Conservation (phyloP, 106 monocot genomes). For the Agapanthus africanus region DNA sequence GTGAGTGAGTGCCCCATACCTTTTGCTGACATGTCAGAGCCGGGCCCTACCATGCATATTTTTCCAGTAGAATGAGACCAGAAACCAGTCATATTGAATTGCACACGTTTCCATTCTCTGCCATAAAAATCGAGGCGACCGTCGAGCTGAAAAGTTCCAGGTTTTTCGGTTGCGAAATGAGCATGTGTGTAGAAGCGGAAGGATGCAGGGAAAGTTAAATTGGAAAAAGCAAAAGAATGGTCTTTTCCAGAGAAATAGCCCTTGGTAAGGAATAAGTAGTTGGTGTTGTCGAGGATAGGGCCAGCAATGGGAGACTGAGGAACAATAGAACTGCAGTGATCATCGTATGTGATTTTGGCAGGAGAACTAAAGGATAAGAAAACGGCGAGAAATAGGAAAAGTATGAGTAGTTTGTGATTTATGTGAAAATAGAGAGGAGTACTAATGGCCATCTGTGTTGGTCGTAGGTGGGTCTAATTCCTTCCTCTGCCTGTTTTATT, state of each 20-base stretch:
- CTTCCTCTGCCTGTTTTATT: no score
- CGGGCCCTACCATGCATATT: conserved; percentile 62
- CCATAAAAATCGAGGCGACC: not conserved
- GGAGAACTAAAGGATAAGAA: not conserved
- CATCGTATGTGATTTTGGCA: not conserved
- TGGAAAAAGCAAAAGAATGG: not conserved
- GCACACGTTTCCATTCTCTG: not conserved
- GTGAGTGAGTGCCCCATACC: conserved; percentile 30
- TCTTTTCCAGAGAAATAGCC: not conserved
- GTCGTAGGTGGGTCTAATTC: no score
- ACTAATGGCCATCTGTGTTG: no score
- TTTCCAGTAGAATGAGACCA: conserved; percentile 37
- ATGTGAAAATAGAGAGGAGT: no score
- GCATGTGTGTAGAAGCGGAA: not conserved
- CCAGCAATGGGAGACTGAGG: not conserved
- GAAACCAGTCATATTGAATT: conserved; percentile 28
- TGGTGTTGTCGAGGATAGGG: no score
- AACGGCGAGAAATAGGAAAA: not conserved
- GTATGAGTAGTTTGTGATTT: no score
- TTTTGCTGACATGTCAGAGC: not conserved
- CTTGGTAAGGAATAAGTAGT: no score
- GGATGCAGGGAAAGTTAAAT: not conserved
- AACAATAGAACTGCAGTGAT: not conserved
- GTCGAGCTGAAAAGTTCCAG: not conserved
- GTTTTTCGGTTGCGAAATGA: not conserved